Percentiles rank a stretch among this genome's conserved stretches.
Evolutionary conservation across 1,284 basidiomycete genomes (phyloP).

Genomic region (Sporisorium exsertum): DNA sequence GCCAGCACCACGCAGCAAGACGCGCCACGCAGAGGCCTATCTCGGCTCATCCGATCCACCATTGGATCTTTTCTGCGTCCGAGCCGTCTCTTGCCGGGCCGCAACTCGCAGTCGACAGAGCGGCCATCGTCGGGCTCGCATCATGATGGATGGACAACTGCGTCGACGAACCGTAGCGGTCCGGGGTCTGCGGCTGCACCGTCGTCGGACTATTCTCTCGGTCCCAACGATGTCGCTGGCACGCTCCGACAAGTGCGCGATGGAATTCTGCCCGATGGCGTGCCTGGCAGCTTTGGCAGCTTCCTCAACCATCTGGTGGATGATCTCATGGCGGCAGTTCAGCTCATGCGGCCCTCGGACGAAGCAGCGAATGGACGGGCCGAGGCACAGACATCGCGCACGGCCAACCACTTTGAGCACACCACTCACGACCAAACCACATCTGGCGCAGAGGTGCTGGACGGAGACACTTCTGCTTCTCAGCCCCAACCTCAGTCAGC

Average conservation of each 20-base stretch:
- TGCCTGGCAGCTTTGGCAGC: conserved; percentile 58
- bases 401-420: conserved; percentile 42
- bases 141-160: conserved; percentile 11
- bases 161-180: neutral
- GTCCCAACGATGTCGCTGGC: conserved; percentile 48
- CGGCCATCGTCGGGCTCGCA: neutral
- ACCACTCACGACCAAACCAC: conserved; percentile 19
- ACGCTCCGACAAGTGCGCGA: conserved; percentile 52
- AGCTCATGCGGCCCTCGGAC: conserved; percentile 38
- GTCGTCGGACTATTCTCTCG: conserved; percentile 34
- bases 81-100: conserved; percentile 26
- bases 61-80: conserved; percentile 32
- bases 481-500: neutral
- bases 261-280: conserved; percentile 50
- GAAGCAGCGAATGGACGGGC: conserved; percentile 15
- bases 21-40: conserved; percentile 20
- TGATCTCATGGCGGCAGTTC: conserved; percentile 59
- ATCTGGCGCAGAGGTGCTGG: conserved; percentile 36
- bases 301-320: conserved; percentile 59
- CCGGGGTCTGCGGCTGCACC: neutral
- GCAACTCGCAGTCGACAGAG: conserved; percentile 8
- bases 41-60: conserved; percentile 36
- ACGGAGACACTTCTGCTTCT: conserved; percentile 25
- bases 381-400: conserved; percentile 21
- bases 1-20: conserved; percentile 7